phyloP scores from a whole-genome alignment of 257 asterid species.

The Solanum peruvianum region DNA sequence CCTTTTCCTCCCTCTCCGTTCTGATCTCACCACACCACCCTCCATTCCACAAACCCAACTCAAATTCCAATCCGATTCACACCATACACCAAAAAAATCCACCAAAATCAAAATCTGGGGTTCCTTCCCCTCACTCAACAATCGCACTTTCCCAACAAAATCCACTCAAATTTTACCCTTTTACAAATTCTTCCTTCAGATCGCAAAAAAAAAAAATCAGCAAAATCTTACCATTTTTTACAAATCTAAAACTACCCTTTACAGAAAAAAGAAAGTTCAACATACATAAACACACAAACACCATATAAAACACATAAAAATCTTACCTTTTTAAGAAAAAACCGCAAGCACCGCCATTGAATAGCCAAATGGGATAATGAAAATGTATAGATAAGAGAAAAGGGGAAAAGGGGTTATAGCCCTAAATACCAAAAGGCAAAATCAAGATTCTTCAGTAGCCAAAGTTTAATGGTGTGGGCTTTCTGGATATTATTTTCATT shows the following conservation, averaged over 20 bases:
- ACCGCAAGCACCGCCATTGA: slow-evolving; percentile 5
- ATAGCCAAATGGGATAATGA: background rate
- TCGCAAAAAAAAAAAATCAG: background rate
- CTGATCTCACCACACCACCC: slow-evolving; percentile 17
- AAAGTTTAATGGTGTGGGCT: slow-evolving; percentile 2
- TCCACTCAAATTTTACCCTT: background rate
- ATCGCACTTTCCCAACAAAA: background rate
- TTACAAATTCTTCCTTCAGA: background rate
- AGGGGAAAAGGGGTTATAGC: background rate
- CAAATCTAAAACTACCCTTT: background rate
- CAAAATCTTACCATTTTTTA: background rate
- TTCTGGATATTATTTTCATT: background rate
- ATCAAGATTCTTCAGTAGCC: background rate
- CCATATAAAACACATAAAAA: background rate
- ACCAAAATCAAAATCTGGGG: background rate
- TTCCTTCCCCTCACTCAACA: background rate
- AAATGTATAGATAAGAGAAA: background rate
- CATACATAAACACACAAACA: background rate
- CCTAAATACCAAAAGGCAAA: background rate
- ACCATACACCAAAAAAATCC: background rate
- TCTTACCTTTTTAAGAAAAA: background rate
- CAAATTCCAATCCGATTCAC: slow-evolving; percentile 9
- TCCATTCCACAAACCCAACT: slow-evolving; percentile 32
- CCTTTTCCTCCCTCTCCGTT: slow-evolving; percentile 62
- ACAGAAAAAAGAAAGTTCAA: background rate